Evolutionary conservation across 208 protist genomes (phyloP), one percentile per base, ranked within the genome.

Genomic region (Leishmania tropica): DNA sequence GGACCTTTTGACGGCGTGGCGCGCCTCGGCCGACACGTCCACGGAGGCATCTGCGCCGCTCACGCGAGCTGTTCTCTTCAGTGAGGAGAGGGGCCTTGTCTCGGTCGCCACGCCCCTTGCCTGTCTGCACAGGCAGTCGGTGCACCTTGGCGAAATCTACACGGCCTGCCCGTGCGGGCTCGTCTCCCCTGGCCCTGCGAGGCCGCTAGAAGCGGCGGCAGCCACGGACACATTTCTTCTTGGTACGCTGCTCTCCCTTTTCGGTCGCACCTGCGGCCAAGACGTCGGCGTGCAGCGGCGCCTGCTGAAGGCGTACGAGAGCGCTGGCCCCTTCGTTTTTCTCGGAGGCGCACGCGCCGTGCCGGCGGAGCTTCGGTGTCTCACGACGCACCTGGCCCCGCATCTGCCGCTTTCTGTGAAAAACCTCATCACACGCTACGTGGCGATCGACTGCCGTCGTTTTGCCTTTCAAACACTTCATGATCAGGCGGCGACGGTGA

Each of bases 381-480:
- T 93, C 17, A 78, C 94, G 40, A 42, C 31, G 17, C 76, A 68
- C 11, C 72, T 96, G 13, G 47, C 75, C 2, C 83, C 83, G 2
- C 84, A 81, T 48, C 81, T 96, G 28, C 90, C 93, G 10, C 75
- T 94, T 11, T 40, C 79, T 0, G 85, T 95, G 48, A 96, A 96
- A 76, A 75, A 83, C 40, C 83, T 90, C 56, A 86, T 92, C 24
- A 77, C 87, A 31, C 88, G 92, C 76, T 97, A 96, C 76, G 62
- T 96, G 4, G 75, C 90, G 17, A 81, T 95, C 24, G 91, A 89
- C 67, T 96, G 92, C 81, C 88, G 87, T 10, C 87, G 95, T n/a
- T 97, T 88, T 83, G 95, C 89, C 11, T 81, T 95, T 3, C 86
- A 93, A 45, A 73, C 87, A 78, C 77, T 97, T 48, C 90, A 96